Evolutionary conservation across 768 basidiomycete species (phyloP), one percentile per base, ranked within the genome.

Genomic region (Scleroderma bovista): DNA sequence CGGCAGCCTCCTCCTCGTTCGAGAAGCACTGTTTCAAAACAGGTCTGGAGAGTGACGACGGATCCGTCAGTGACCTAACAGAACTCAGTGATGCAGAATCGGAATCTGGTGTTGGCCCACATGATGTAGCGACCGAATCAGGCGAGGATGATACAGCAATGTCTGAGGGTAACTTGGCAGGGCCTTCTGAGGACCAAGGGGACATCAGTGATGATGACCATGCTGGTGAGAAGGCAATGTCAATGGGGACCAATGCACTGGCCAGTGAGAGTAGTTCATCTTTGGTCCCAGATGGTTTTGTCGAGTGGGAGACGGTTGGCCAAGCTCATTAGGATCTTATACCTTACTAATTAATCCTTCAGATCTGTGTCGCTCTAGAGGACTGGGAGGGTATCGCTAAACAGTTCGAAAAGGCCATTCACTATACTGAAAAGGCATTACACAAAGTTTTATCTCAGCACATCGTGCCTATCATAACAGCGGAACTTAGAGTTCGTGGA

Each of bases 281-380:
- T n/a, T 59, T 55, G 9, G 47, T 68, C 19, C 76, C 75, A 5
- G 71, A 72, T 2, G 77, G 76, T 43, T 88, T 88, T 58, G 65
- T 90, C 36, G 93, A 95, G 66, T 97, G 94, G 93, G 90, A 95
- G 72, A 87, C 88, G 59, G 93, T 92, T 51, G 59, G 81, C 72
- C 39, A 31, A 29, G 46, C 36, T 45, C 37, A n/a, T n/a, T n/a
- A 41, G n/a, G 6, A 7, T 33, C 15, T 2, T 12, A 37, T 34
- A 31, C 3, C 12, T 13, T 8, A 34, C 41, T 40, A 19, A 54
- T 50, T 56, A 2, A 50, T 34, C 19, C 16, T 24, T 12, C 54
- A 94, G 92, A 81, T 94, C 55, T 93, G 90, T 59, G 80, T 84
- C 6, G 88, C 86, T 15, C 74, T 92, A 2, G 72, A 77, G 12